Base-by-base conservation (phyloP, 2,329 filamentous ascomycete species). In the Malbranchea cinnamomea region DNA sequence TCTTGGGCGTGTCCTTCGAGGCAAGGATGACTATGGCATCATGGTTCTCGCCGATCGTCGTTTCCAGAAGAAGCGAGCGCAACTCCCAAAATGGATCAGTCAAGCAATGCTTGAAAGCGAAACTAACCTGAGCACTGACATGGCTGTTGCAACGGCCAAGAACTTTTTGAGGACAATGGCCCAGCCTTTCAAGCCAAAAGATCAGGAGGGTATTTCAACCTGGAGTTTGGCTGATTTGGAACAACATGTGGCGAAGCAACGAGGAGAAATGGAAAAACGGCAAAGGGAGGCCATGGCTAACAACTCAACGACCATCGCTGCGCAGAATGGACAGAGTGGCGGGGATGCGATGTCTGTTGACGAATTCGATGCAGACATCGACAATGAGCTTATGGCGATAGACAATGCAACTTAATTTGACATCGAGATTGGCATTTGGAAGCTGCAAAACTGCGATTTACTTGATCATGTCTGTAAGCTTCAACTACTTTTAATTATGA, bases 11-110 rank as follows among this genome's bases (percentile, higher is more conserved):
- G 89, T 98, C 24, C 63, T 98, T 38, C 70, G 89, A 45, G 89
- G 89, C 14, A 98, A 98, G 54, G 91, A 98, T 49, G 89, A 98
- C 55, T 98, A 98, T 54, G 89, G 89, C n/a, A 82, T 98, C 62
- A 98, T 98, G 89, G 87, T 98, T 4, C 66, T 98, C 16, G 89
- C 91, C 2, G 89, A 98, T 53, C 76, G 82, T 23, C 74, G 89
- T 11, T 98, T 94, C 54, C 77, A 83, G 50, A 91, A 89, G 60
- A 95, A 95, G 59, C 68, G 84, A 21, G 66, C 57, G 3, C 91
- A 98, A 56, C 64, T 98, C 16, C 89, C 89, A 7, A 93, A 93
- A 51, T 98, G 89, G 89, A 98, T 98, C 48, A 80, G 77, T 39
- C 79, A 91, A 49, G 84, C 79, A 3, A 67, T 98, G 36, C 63